A percentile compares a stretch with the other conserved stretches of the same genome.
Evolutionary conservation across 1,284 basidiomycete species (phyloP).

Genomic region (Cutaneotrichosporon mucoides): DNA sequence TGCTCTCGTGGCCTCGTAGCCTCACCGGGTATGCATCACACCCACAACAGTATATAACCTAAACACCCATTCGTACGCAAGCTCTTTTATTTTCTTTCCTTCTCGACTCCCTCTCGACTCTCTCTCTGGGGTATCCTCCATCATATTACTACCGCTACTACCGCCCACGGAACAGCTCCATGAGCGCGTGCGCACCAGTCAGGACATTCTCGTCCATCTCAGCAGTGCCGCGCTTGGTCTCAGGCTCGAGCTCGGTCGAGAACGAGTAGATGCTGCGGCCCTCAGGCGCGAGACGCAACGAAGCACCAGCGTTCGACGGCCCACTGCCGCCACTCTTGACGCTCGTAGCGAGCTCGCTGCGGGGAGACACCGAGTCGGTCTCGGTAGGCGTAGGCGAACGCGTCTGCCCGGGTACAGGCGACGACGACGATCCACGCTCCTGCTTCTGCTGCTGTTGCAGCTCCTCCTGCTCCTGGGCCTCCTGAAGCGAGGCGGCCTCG

Average conservation of each 20-base stretch:
- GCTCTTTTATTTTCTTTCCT: not conserved
- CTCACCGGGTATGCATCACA: not conserved
- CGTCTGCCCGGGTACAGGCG: conserved; percentile 18
- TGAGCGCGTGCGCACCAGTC: conserved; percentile 22
- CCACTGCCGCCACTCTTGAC: not conserved
- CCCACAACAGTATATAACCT: conserved; percentile 5
- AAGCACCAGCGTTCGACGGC: no score
- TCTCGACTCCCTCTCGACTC: no score
- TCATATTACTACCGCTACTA: not conserved
- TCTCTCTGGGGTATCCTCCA: not conserved
- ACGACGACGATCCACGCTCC: not conserved
- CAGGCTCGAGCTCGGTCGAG: conserved; percentile 23
- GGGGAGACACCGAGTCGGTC: conserved; percentile 16
- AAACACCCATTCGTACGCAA: not conserved
- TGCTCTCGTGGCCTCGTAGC: no score
- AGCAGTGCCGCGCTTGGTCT: conserved; percentile 19
- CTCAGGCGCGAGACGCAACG: conserved; percentile 14
- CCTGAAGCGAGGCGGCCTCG: not conserved
- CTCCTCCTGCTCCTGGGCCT: conserved; percentile 5
- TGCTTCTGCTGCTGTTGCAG: no score
- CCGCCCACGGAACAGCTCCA: conserved; percentile 21
- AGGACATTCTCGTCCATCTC: conserved; percentile 26
- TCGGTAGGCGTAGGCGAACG: conserved; percentile 20
- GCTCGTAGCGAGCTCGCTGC: conserved; percentile 6
- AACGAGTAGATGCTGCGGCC: conserved; percentile 24